These are phyloP conservation scores for Sporothrix dimorphospora DNA, from an alignment of 2,329 filamentous ascomycete genomes.

Conservation along the genomic window DNA sequence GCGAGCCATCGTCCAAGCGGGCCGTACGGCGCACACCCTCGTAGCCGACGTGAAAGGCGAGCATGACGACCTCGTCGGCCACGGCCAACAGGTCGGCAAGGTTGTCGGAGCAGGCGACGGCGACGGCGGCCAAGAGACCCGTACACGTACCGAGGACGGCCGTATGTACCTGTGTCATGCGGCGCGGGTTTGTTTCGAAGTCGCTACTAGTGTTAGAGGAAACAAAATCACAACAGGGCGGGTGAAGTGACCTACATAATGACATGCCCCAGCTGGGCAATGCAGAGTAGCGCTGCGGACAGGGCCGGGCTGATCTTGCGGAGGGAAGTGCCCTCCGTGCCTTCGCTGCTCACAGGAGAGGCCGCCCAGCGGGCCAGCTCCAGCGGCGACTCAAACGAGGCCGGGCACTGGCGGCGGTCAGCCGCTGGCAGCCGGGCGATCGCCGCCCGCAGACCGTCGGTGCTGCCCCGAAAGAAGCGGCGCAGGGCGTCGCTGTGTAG, in stretches of 20 bases:
- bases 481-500: conserved; percentile 5
- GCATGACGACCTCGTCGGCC: conserved; percentile 64
- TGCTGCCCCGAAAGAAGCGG: conserved; percentile 2
- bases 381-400: conserved; percentile 24
- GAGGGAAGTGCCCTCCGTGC: not conserved
- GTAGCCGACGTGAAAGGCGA: conserved; percentile 57
- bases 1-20: not conserved
- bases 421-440: conserved; percentile 19
- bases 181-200: conserved; percentile 55
- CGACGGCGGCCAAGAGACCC: conserved; percentile 67
- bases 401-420: conserved; percentile 24
- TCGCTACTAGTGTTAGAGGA: conserved; percentile 43
- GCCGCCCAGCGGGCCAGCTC: conserved; percentile 25
- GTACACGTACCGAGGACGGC: conserved; percentile 68
- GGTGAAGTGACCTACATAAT: conserved; percentile 58
- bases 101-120: conserved; percentile 65
- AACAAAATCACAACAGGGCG: not conserved
- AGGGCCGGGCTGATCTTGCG: conserved; percentile 21
- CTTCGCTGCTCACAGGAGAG: not conserved
- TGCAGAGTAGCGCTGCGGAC: conserved; percentile 57
- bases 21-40: not conserved
- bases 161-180: conserved; percentile 48
- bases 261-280: conserved; percentile 68
- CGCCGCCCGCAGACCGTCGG: conserved; percentile 22
- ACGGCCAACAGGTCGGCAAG: conserved; percentile 65